phyloP scores from a whole-genome alignment of 768 basidiomycete species.

The Trametes meyenii region DNA sequence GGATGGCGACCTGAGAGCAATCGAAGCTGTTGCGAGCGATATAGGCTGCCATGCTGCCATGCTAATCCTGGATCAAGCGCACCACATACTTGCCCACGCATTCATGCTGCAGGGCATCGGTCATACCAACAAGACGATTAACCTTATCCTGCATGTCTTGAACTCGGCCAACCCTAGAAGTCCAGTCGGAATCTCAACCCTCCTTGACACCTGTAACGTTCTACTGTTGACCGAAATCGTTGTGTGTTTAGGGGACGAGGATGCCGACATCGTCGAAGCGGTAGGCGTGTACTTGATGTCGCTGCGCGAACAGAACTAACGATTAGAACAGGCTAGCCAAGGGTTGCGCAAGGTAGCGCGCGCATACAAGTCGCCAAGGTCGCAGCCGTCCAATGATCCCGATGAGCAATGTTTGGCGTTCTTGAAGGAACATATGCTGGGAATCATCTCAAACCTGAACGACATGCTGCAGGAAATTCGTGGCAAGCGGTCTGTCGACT shows the following conservation, averaged over 20 bases:
- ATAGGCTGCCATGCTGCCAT: conserved; percentile 50
- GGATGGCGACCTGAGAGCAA: conserved; percentile 54
- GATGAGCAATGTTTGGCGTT: conserved; percentile 54
- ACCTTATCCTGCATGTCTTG: conserved; percentile 66
- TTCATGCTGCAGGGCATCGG: conserved; percentile 59
- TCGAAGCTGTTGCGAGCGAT: conserved; percentile 63
- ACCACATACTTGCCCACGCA: conserved; percentile 65
- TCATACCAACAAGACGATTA: conserved; percentile 59
- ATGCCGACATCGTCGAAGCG: conserved; percentile 43
- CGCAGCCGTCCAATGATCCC: conserved; percentile 31
- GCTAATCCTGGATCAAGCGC: conserved; percentile 60
- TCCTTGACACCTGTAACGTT: conserved; percentile 70
- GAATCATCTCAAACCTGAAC: conserved; percentile 81
- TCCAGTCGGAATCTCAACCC: conserved; percentile 45
- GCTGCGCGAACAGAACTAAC: conserved; percentile 29
- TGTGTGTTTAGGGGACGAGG: conserved; percentile 74
- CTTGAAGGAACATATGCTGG: conserved; percentile 78
- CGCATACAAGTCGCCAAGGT: conserved; percentile 30
- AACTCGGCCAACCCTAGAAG: conserved; percentile 43
- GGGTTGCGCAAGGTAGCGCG: conserved; percentile 50
- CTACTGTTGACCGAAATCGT: conserved; percentile 76
- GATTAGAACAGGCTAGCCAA: conserved; percentile 44
- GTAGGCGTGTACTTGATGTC: conserved; percentile 39
- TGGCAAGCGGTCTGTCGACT: conserved; percentile 67
- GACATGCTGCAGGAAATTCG: conserved; percentile 85